Base-by-base conservation (phyloP, 2,329 filamentous ascomycete genomes). In the Onygenales sp. region DNA sequence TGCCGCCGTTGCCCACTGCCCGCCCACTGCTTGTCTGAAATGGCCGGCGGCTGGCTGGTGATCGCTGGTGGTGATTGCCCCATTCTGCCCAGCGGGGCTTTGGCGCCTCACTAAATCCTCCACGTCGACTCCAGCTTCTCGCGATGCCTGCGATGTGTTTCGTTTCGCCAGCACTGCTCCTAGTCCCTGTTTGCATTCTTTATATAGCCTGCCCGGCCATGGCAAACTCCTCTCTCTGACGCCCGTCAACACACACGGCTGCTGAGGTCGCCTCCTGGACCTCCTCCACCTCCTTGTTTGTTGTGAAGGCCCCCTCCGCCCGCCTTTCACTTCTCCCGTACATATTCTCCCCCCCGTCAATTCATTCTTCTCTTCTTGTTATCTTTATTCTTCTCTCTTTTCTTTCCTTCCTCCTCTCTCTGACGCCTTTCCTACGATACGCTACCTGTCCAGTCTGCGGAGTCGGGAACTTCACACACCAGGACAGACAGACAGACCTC, bases 381-480 rank as follows among this genome's bases (percentile, higher is more conserved):
- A 49, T 49, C 17, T 39, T 49, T 49, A 49, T 27, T 44, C 9
- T 21, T 13, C 6, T 9, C 13, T 27, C 17, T 39, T 49, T 40
- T 13, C 13, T 8, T 10, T n/a, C n/a, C 21, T 13, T 49, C 17
- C 36, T 33, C 6, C 14, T 33, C 43, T 6, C 14, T 45, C 8
- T 33, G 3, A 27, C 21, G 21, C 21, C 27, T 27, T 17, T 34
- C 45, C 45, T 48, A 48, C 32, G 36, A 27, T 37, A 48, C 45
- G 33, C 8, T 27, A 27, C 33, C 33, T 27, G 9, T 21, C 44
- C 44, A 31, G 44, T 48, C 46, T 31, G 34, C 36, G 34, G 40
- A 40, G 46, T 14, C 46, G 21, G 36, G 14, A 49, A 49, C 36
- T 49, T 49, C 36, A 39, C 46, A 40, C 46, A 49, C 36, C 36